Evolutionary conservation across 305 asterid species (phyloP), one percentile per base, ranked within the genome.

Genomic region (Solanum aculeatissimum): DNA sequence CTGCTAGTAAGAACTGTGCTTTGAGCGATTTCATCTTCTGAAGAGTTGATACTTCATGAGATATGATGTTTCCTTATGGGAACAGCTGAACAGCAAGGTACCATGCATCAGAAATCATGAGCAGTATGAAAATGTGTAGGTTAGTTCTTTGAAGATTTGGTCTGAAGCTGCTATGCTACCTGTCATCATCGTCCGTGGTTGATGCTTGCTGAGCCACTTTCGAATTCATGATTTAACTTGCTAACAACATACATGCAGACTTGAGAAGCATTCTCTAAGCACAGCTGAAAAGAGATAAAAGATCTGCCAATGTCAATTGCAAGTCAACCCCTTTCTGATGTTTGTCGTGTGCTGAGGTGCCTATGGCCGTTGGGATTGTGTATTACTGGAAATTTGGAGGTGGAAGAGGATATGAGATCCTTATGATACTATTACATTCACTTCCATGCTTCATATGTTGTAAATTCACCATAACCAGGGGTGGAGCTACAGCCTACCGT

Each of bases 11-110:
- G 85, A 91, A 83, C 78, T 66, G 35, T 11, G 80, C 82, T 71
- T 84, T 94, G 89, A 92, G 92, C 66, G 95, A 95, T 87, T 90
- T 95, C 81, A 92, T 95, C 85, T 95, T 95, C 87, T 95, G 92
- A 94, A 82, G 86, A 78, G 80, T 75, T 49, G 45, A 57, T 53
- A 40, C 27, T 77, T 62, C 18, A 57, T 29, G 68, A 29, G 29
- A 38, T 23, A 38, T 69, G 77, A 38, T 69, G 51, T 69, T 10
- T 69, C 27, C 77, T 69, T 69, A 6, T 11, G 27, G 49, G 23
- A 65, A 40, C 21, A 15, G 72, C 63, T 19, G 80, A 49, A 62
- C 62, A 49, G 45, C 54, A n/a, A 18, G 27, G 32, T 40, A n/a
- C 79, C 29, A 19, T 70, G 79, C 54, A 19, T 70, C 53, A 70